Evolutionary conservation across 257 asterid genomes (phyloP), one percentile per base, ranked within the genome.

Genomic region (Nyctanthes arbortristis): DNA sequence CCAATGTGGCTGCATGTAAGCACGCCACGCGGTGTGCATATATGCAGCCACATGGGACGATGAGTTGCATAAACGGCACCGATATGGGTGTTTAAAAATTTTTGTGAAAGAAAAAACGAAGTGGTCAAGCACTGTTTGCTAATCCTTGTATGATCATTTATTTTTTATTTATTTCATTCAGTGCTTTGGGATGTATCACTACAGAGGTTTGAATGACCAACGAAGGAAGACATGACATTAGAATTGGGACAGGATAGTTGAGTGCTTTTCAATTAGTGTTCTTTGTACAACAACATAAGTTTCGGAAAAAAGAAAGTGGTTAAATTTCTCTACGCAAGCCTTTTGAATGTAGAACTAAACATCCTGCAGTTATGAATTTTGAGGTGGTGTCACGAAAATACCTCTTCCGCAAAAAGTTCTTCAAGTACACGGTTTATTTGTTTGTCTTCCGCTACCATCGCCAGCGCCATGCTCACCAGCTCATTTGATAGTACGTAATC

Each of bases 361-460:
- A 32, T 22, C 62, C 30, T 54, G n/a, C n/a, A 32, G 60, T 40
- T n/a, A 20, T 40, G 33, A 58, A 49, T 5, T 35, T 20, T 16
- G 57, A 61, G 62, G 66, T 67, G 40, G 30, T 64, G 37, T 55
- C 13, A 68, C 6, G 9, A 28, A 7, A 60, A 34, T 81, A 93
- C 96, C 98, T 93, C 92, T 82, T 93, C 97, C 0, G 97, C 97
- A 77, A 93, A 93, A 61, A 93, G 95, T 78, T 93, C 97, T 81
- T 93, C 97, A 14, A 88, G 80, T 33, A 90, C 98, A 30, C 96
- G 95, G 67, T 93, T 93, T 81, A 93, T 93, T 80, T 93, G 96
- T 69, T 93, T 93, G 85, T 90, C 98, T 83, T 93, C 97, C 14
- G 98, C 98, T 58, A 93, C 98, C 98, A 93, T 90, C 56, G 98